These are phyloP conservation scores for Hortiboletus rubellus DNA, from an alignment of 1,284 basidiomycete genomes.

Conservation along the genomic window DNA sequence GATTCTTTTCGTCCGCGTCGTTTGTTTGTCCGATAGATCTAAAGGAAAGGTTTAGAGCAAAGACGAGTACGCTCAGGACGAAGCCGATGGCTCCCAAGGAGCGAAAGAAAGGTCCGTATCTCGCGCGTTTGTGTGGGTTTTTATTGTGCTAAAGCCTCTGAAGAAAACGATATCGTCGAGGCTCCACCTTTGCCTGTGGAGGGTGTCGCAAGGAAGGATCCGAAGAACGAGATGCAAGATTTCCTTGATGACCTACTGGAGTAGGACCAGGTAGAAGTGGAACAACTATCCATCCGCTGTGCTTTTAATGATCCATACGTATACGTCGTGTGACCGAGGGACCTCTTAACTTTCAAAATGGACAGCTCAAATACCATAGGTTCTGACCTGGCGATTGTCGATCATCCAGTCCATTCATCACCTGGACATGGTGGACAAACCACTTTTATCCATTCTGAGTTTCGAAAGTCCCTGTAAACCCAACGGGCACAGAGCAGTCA, in stretches of 20 bases:
- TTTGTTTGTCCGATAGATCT: constrained; percentile 50
- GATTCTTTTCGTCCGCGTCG: not conserved
- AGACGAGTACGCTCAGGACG: constrained; percentile 49
- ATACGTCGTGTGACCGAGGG: not conserved
- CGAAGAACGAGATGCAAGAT: constrained; percentile 66
- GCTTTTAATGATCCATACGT: not conserved
- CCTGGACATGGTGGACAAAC: too few species aligned
- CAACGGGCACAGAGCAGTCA: not conserved
- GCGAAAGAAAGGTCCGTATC: constrained; percentile 38
- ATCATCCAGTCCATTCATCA: not conserved
- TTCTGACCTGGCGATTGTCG: not conserved
- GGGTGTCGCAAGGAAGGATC: constrained; percentile 44
- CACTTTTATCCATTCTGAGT: too few species aligned
- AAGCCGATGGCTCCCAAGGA: constrained; percentile 37
- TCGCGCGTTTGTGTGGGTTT: not conserved
- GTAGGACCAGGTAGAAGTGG: constrained; percentile 27
- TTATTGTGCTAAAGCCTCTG: constrained; percentile 5
- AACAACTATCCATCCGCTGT: not conserved
- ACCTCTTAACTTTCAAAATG: not conserved
- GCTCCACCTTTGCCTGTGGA: constrained; percentile 56
- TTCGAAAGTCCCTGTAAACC: not conserved
- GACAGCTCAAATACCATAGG: not conserved
- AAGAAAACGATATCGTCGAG: constrained; percentile 41
- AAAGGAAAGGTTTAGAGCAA: constrained; percentile 64
- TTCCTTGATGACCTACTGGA: constrained; percentile 68